Conservation (phyloP, 2,329 filamentous ascomycete genomes). For the Alternaria novae-zelandiae region DNA sequence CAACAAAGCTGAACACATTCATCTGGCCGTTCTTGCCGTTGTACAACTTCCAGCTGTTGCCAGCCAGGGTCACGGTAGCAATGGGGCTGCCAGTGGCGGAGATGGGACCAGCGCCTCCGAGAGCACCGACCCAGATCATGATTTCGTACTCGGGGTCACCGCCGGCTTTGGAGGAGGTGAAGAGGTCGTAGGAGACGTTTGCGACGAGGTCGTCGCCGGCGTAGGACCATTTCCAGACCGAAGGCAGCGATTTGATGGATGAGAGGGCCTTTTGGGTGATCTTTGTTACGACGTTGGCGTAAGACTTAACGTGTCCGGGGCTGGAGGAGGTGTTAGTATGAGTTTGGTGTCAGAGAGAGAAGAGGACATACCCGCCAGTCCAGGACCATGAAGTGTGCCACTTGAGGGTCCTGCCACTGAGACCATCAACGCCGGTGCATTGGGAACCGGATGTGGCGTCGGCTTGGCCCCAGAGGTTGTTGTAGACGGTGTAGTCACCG, state of each 20-base stretch:
- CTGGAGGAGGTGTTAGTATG: slow-evolving; percentile 18
- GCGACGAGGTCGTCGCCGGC: slow-evolving; percentile 58
- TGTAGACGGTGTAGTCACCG: slow-evolving; percentile 44
- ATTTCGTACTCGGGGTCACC: slow-evolving; percentile 64
- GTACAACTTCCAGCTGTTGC: slow-evolving; percentile 64
- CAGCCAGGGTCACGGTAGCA: slow-evolving; percentile 61
- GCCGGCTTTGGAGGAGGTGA: slow-evolving; percentile 59
- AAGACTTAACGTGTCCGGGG: slow-evolving; percentile 50
- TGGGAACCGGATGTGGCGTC: slow-evolving; percentile 53
- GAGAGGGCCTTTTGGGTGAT: slow-evolving; percentile 41
- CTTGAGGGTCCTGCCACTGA: slow-evolving; percentile 46
- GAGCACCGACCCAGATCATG: slow-evolving; percentile 69
- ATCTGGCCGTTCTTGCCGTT: slow-evolving; percentile 65
- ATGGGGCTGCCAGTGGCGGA: slow-evolving; percentile 62
- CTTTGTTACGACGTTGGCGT: slow-evolving; percentile 52
- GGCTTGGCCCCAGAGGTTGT: slow-evolving; percentile 54
- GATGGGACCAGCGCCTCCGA: slow-evolving; percentile 66
- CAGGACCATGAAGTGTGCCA: slow-evolving; percentile 56
- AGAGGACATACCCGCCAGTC: slow-evolving; percentile 46
- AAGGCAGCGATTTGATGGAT: slow-evolving; percentile 51
- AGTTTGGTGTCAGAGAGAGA: neutral
- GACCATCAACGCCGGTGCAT: slow-evolving; percentile 53
- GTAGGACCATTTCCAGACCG: slow-evolving; percentile 59
- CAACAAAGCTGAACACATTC: slow-evolving; percentile 68
- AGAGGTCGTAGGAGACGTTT: slow-evolving; percentile 68